Evolutionary conservation across 176 grass and related monocot species (phyloP).

Genomic region (Carex scoparia): DNA sequence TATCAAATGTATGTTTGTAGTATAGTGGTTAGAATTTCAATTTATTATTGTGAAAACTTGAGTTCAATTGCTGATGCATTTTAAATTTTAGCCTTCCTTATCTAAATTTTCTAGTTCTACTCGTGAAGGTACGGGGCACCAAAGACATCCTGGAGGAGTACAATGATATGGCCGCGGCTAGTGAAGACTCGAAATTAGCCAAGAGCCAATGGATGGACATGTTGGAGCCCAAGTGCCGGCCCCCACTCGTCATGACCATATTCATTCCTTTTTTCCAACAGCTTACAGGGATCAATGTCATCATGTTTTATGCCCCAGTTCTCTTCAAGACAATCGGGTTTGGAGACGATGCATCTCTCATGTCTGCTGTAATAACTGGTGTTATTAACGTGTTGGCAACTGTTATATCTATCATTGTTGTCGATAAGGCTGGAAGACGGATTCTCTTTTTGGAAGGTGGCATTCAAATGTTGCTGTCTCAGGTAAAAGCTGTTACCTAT

Average conservation of each 20-base stretch:
- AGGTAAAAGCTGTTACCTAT: not conserved
- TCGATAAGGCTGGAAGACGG: conserved; percentile 6
- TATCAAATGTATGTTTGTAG: no score
- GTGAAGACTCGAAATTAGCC: not conserved
- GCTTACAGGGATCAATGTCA: conserved; percentile 37
- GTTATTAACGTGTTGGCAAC: conserved; percentile 7
- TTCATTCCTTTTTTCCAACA: conserved; percentile 16
- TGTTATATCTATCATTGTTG: conserved; percentile 11
- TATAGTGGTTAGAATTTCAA: no score
- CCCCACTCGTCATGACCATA: conserved; percentile 3
- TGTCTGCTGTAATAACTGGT: conserved; percentile 20
- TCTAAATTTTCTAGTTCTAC: no score
- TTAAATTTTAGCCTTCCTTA: no score
- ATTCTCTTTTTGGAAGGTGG: conserved; percentile 20
- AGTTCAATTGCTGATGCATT: no score
- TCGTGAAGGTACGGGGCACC: not conserved
- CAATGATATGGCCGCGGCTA: not conserved
- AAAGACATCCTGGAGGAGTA: conserved; percentile 9
- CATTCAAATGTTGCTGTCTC: conserved; percentile 15
- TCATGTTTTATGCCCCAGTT: conserved; percentile 22
- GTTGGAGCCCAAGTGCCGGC: not conserved
- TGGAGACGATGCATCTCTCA: conserved; percentile 5
- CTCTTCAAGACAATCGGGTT: conserved; percentile 23
- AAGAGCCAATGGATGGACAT: conserved; percentile 22
- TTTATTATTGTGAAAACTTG: no score